These are phyloP conservation scores for Isatis lusitanica DNA, from an alignment of 441 rosid genomes.

Conservation along the genomic window DNA sequence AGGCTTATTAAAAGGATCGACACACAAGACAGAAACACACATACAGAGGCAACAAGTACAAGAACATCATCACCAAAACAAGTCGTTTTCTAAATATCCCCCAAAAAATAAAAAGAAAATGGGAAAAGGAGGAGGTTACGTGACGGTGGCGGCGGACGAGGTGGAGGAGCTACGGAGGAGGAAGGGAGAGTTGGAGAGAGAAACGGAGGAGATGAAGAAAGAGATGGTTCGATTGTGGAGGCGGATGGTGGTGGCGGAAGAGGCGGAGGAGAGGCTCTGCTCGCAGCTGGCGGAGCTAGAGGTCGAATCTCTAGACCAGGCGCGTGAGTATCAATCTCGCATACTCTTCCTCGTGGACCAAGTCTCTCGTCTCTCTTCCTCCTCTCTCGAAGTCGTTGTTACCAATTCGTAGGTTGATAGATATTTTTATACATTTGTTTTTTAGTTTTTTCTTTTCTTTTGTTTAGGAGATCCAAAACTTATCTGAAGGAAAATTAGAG, in stretches of 20 bases:
- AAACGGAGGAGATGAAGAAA: conserved; percentile 48
- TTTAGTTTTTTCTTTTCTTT: not conserved
- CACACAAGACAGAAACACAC: not conserved
- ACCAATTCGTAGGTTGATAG: not conserved
- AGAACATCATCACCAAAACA: not conserved
- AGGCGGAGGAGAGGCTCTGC: conserved; percentile 81
- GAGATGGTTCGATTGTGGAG: conserved; percentile 39
- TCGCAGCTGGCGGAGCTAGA: conserved; percentile 80
- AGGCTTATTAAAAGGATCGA: conserved; percentile 15
- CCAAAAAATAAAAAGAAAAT: not conserved
- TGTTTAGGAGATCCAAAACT: not conserved
- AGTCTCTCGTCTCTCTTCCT: conserved; percentile 47
- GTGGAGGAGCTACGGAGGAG: conserved; percentile 45
- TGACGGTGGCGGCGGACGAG: conserved; percentile 16
- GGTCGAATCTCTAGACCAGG: conserved; percentile 68
- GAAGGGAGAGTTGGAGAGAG: conserved; percentile 35
- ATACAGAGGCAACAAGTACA: not conserved
- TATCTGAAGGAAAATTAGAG: not conserved
- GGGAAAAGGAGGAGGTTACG: conserved; percentile 19
- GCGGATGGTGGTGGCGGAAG: conserved; percentile 69
- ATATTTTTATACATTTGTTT: not conserved
- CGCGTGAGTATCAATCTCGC: conserved; percentile 61
- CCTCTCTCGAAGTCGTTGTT: conserved; percentile 18
- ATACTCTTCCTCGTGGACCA: conserved; percentile 54
- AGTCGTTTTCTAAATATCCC: not conserved